Evolutionary conservation across 768 basidiomycete species (phyloP).

Genomic region (Solioccasus polychromus): DNA sequence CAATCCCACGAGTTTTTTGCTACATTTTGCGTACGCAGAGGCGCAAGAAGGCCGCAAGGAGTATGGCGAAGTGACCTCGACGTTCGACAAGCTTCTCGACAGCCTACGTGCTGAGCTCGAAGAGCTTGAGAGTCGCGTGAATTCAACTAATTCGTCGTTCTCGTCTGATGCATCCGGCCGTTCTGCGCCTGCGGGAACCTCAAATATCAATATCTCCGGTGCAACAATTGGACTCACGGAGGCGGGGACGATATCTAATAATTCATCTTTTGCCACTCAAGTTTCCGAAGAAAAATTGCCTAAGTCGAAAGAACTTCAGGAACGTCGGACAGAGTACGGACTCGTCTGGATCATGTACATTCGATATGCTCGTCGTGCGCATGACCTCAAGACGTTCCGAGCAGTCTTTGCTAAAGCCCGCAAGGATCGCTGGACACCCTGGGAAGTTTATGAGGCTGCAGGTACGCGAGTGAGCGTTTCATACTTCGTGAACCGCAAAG

Average conservation of each 20-base stretch:
- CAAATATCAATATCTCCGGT: constrained; percentile 11
- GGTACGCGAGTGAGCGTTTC: constrained; percentile 43
- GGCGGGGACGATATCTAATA: constrained; percentile 35
- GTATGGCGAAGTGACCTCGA: constrained; percentile 61
- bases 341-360: constrained; percentile 89
- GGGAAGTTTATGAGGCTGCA: constrained; percentile 93
- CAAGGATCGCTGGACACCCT: constrained; percentile 71
- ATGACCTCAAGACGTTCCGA: constrained; percentile 79
- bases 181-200: constrained; percentile 22
- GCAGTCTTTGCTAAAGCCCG: constrained; percentile 79
- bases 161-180: constrained; percentile 34
- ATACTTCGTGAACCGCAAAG: background rate
- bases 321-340: constrained; percentile 65
- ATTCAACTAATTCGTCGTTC: constrained; percentile 37
- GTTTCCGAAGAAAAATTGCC: constrained; percentile 50
- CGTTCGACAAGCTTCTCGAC: constrained; percentile 71
- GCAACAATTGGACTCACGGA: constrained; percentile 20
- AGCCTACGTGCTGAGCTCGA: constrained; percentile 66
- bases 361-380: constrained; percentile 85
- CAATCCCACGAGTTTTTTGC: constrained; percentile 81
- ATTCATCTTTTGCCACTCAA: constrained; percentile 51
- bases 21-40: constrained; percentile 90
- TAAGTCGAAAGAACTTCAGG: constrained; percentile 52
- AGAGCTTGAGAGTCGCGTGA: constrained; percentile 45
- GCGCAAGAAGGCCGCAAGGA: constrained; percentile 62